Evolutionary conservation across 2,329 filamentous ascomycete species (phyloP).

Genomic region (Aspergillus pseudonomiae): DNA sequence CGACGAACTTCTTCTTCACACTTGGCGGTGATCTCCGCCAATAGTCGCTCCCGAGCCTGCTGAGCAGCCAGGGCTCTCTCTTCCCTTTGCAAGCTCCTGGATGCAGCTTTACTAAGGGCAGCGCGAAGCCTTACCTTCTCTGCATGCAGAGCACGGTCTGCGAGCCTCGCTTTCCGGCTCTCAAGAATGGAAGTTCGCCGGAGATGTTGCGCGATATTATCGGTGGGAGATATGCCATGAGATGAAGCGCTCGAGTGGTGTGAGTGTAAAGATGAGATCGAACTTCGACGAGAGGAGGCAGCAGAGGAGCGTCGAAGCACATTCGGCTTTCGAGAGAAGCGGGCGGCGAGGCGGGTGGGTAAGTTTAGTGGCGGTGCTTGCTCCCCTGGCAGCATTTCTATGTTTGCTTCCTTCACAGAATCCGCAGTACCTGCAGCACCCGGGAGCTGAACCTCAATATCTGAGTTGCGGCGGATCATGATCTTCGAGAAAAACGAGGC

Average conservation of each 20-base stretch:
- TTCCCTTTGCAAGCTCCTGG: constrained; percentile 60
- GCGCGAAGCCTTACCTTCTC: constrained; percentile 67
- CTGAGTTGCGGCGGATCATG: constrained; percentile 48
- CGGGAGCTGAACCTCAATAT: constrained; percentile 45
- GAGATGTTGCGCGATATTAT: constrained; percentile 66
- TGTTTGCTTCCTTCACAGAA: constrained; percentile 35
- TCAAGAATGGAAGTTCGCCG: constrained; percentile 68
- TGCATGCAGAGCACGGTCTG: constrained; percentile 66
- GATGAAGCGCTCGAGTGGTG: constrained; percentile 58
- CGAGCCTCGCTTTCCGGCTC: constrained; percentile 64
- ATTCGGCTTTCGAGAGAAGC: constrained; percentile 60
- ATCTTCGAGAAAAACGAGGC: constrained; percentile 14
- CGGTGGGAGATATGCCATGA: constrained; percentile 56
- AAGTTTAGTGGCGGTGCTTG: constrained; percentile 49
- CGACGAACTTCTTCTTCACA: constrained; percentile 68
- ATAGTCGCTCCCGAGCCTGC: constrained; percentile 63
- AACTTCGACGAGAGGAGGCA: constrained; percentile 66
- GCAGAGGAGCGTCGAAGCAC: constrained; percentile 62
- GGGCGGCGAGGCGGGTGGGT: constrained; percentile 64
- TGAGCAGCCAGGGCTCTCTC: constrained; percentile 66
- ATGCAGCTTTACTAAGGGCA: constrained; percentile 62
- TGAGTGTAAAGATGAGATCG: constrained; percentile 65
- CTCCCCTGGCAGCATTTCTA: constrained; percentile 48
- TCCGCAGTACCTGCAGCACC: constrained; percentile 34
- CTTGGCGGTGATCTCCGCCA: constrained; percentile 66